Evolutionary conservation across 108 stramenopile genomes (phyloP), one percentile per base, ranked within the genome.

Genomic region (Cyclotella baltica): DNA sequence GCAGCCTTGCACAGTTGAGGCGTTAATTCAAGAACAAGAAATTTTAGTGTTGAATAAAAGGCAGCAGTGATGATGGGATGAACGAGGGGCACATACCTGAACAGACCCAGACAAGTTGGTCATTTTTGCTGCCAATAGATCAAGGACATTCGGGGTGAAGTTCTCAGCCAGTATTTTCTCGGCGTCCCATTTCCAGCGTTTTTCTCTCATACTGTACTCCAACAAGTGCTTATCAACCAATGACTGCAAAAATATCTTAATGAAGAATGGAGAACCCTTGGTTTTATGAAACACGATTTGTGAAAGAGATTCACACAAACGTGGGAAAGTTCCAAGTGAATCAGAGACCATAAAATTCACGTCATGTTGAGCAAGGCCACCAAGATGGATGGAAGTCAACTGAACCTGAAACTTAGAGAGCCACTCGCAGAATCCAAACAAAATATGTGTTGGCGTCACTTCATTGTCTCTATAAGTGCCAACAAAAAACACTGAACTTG

Each of bases 151-250:
- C 48, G 84, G 83, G 1, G 84, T 76, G 20, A 86, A 75, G 18
- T 53, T 76, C 16, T 79, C 55, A 27, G 79, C 36, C 3, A 58
- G 53, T 28, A 86, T 71, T 31, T 31, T 66, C 2, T 70, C 65
- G 2, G 73, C 43, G 40, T 86, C 70, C 91, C 91, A 92, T 19
- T 75, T 73, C 88, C 90, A 91, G 31, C 65, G 43, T 51, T 63
- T 29, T 16, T 65, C 58, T 16, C 67, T 19, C 62, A 83, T 52
- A 48, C 47, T 72, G 52, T 83, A 92, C 1, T 74, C 57, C 0
- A 92, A 51, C 20, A 89, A 64, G 9, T 48, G 59, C 48, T 72
- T 36, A 47, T 85, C 57, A 1, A 68, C 75, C 13, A 89, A 52
- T 37, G 82, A 77, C 16, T 51, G 10, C 6, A 92, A n/a, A 63